Conservation (phyloP, 352 stramenopile genomes). For the Ophiocytium majus region DNA sequence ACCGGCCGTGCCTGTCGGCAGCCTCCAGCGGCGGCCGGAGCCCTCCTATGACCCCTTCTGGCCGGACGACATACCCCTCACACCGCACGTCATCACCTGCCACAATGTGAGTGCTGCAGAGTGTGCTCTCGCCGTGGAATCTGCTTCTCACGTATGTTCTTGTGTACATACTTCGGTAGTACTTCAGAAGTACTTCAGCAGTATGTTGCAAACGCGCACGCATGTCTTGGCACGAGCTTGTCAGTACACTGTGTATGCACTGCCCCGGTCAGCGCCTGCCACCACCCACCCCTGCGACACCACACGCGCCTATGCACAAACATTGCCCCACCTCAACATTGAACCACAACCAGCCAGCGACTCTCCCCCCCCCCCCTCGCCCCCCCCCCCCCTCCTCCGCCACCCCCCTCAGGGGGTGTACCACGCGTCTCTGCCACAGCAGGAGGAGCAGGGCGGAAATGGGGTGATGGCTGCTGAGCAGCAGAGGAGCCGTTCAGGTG, state of each 20-base stretch:
- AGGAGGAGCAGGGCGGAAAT: not conserved
- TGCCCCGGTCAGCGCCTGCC: not conserved
- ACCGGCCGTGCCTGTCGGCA: no score
- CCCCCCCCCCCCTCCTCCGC: no score
- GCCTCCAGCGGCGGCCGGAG: constrained; percentile 41
- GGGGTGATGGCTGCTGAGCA: not conserved
- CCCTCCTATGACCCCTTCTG: constrained; percentile 48
- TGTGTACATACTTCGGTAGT: not conserved
- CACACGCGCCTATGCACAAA: no score
- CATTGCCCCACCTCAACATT: no score
- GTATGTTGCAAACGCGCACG: not conserved
- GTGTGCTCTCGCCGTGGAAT: no score
- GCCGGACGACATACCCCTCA: constrained; percentile 38
- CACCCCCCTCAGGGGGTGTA: constrained; percentile 4
- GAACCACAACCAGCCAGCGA: no score
- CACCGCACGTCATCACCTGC: constrained; percentile 23
- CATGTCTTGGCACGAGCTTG: not conserved
- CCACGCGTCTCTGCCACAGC: not conserved
- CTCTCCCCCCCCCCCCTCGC: no score
- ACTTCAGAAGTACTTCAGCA: not conserved
- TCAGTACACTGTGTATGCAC: not conserved
- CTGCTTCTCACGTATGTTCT: not conserved
- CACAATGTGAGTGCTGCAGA: not conserved
- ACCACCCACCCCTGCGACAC: not conserved
- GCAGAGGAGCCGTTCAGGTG: no score